Evolutionary conservation across 192 early-diverging fungal genomes (phyloP).

Genomic region (Gryganskiella cystojenkinii): DNA sequence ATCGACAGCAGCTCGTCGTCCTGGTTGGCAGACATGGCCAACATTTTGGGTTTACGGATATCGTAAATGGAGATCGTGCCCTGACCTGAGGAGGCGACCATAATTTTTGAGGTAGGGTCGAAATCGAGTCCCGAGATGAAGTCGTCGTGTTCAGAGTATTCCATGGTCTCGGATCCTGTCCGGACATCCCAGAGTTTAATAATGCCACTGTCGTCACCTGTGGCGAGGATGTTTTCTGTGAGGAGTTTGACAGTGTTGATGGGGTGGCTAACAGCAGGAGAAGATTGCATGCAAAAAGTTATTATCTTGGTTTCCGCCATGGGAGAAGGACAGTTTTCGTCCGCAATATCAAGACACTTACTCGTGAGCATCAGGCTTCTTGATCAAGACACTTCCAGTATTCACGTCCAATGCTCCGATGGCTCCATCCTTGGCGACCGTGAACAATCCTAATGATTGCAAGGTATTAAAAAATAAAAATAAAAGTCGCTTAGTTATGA

Average conservation of each 20-base stretch:
- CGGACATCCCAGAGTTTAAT: constrained; percentile 97
- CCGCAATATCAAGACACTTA: too few species aligned
- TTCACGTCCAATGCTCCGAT: constrained; percentile 81
- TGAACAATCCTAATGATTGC: constrained; percentile 70
- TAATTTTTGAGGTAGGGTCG: constrained; percentile 74
- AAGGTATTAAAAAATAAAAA: too few species aligned
- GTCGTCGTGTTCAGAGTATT: constrained; percentile 90
- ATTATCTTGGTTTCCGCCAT: too few species aligned
- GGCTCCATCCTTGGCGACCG: constrained; percentile 87
- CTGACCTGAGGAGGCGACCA: constrained; percentile 87
- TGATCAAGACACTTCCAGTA: constrained; percentile 77
- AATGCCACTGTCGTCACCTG: constrained; percentile 92
- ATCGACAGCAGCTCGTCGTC: constrained; percentile 96
- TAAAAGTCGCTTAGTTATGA: too few species aligned
- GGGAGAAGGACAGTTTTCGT: too few species aligned
- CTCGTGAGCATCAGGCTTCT: constrained; percentile 87
- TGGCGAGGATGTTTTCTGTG: constrained; percentile 82
- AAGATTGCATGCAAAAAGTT: neutral
- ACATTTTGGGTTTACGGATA: constrained; percentile 85
- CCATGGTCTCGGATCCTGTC: constrained; percentile 76
- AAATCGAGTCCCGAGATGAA: constrained; percentile 91
- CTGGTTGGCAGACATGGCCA: constrained; percentile 91
- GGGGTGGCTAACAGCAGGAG: constrained; percentile 71
- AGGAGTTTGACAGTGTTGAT: constrained; percentile 81
- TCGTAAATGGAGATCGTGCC: constrained; percentile 93